Evolutionary conservation across 768 basidiomycete species (phyloP), one percentile per base, ranked within the genome.

Genomic region (Naganishia antarctica): DNA sequence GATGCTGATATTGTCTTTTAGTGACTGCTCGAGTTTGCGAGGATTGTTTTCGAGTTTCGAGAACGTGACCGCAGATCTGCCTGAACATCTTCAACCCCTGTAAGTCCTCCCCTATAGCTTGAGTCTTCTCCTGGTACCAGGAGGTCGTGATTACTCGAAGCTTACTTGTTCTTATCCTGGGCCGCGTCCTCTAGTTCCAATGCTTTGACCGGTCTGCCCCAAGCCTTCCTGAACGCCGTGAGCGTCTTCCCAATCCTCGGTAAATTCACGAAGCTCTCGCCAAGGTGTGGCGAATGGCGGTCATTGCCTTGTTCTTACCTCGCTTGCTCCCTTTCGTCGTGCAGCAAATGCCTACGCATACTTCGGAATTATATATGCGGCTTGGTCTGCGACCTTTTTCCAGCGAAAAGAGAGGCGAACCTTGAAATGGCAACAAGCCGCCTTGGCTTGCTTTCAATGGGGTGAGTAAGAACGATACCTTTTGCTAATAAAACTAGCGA

Each of bases 171-270:
- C 18, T 9, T 16, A 7, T 9, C 37, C 37, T 57, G 21, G 40
- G 16, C 23, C 34, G 8, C 34, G 9, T 4, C 5, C 4, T 37
- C 9, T 18, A 57, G 53, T 21, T 12, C 37, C 5, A 16, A n/a
- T 26, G 37, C 23, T 29, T 41, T 57, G n/a, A 16, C 21, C 4
- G 21, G n/a, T 6, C 28, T 57, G 2, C 34, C 53, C 3, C 53
- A 57, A 26, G 2, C 53, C 21, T 41, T 57, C 23, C n/a, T 57
- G 23, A 57, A 57, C 23, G 53, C 37, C n/a, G 37, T 26, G 3
- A 34, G 53, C 34, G 53, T 57, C 21, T 57, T 57, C 26, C 53
- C 53, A 3, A 57, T 57, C 53, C 26, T 57, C 23, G 53, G 53
- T 57, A 40, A 9, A 34, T 16, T 21, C 1, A 12, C 32, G 21